Conservation (phyloP, 2,329 filamentous ascomycete species). For the Aureobasidium sp. region DNA sequence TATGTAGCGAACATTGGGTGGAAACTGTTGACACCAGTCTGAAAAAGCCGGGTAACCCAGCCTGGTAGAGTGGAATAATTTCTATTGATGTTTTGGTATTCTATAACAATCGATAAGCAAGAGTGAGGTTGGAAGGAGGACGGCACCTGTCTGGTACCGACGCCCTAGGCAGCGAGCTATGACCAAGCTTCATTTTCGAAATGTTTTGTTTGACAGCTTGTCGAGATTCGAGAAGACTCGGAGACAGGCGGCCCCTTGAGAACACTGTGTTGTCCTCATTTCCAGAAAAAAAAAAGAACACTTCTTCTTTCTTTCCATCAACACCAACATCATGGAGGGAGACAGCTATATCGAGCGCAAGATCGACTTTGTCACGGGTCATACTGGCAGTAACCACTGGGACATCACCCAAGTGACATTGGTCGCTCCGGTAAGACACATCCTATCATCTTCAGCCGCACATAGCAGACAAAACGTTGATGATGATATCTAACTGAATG, state of each 20-base stretch:
- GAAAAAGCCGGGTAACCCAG: background rate
- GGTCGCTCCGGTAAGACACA: conserved; percentile 65
- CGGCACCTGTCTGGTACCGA: background rate
- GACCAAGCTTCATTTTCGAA: conserved; percentile 11
- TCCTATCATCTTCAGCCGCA: background rate
- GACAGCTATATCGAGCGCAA: conserved; percentile 76
- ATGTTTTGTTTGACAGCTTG: conserved; percentile 12
- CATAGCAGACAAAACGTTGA: conserved; percentile 1
- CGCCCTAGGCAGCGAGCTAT: background rate
- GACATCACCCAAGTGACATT: conserved; percentile 85
- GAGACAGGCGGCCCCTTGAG: conserved; percentile 7
- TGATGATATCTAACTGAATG: conserved; percentile 19
- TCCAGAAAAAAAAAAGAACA: conserved; percentile 8
- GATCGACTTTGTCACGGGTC: conserved; percentile 89
- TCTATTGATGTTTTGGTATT: background rate
- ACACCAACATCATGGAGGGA: conserved; percentile 9
- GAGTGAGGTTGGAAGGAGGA: background rate
- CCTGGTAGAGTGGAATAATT: background rate
- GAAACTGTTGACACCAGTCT: too few relatives aligned
- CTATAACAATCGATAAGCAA: background rate
- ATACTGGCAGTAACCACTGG: conserved; percentile 70
- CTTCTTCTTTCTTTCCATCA: background rate
- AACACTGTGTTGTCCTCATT: conserved; percentile 9
- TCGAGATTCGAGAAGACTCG: conserved; percentile 8
- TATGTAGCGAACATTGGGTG: background rate